Percentiles rank a stretch among this genome's conserved stretches.
phyloP scores from a whole-genome alignment of 2,329 filamentous ascomycete species.

The Trichoderma gracile region DNA sequence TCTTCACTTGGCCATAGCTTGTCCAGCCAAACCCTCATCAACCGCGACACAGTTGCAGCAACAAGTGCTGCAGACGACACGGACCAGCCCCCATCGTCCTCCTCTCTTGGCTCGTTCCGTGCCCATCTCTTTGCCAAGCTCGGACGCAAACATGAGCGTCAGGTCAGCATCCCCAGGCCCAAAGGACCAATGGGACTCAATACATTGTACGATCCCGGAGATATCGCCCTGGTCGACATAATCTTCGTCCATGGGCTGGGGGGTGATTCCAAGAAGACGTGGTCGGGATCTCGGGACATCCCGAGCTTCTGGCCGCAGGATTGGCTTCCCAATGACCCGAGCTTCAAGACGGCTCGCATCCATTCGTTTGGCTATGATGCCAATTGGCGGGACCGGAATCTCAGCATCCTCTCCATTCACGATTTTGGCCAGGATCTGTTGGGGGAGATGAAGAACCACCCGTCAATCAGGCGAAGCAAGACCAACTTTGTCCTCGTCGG shows the following conservation, averaged over 20 bases:
- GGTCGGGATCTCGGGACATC: not conserved
- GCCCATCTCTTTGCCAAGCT: constrained; percentile 7
- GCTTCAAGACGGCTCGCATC: not conserved
- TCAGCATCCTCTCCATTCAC: not conserved
- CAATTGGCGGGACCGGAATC: not conserved
- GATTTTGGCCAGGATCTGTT: constrained; percentile 12
- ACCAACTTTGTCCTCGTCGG: constrained; percentile 17
- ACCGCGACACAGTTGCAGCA: not conserved
- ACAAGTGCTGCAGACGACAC: not conserved
- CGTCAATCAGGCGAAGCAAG: not conserved
- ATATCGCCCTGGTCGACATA: not conserved
- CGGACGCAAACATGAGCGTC: constrained; percentile 23
- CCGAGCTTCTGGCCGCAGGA: not conserved
- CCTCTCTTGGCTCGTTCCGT: constrained; percentile 6
- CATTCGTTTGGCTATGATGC: constrained; percentile 16
- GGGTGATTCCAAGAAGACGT: constrained; percentile 11
- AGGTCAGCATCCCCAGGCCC: not conserved
- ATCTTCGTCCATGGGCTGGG: constrained; percentile 21
- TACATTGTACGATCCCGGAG: not conserved
- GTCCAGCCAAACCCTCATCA: not conserved
- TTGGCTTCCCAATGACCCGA: not conserved
- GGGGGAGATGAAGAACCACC: constrained; percentile 12
- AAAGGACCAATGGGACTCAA: constrained; percentile 18
- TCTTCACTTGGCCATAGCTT: not conserved
- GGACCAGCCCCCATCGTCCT: not conserved